These are phyloP conservation scores for Huiozyma sinensis DNA, from an alignment of 805 yeast species.

Conservation along the genomic window DNA sequence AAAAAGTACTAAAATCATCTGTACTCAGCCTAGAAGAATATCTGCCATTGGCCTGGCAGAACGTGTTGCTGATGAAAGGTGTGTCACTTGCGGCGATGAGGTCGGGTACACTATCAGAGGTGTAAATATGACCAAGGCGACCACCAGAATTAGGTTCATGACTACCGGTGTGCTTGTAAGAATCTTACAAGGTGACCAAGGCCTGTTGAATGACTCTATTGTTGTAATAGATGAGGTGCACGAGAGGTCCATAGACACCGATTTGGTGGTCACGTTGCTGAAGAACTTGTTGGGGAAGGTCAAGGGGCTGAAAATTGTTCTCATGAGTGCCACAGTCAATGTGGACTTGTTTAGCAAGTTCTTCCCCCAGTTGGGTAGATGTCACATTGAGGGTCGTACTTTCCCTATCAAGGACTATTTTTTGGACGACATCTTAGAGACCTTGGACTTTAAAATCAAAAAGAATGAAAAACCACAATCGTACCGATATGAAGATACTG, in stretches of 20 bases:
- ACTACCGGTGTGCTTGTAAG: conserved; percentile 89
- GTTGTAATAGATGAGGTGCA: conserved; percentile 93
- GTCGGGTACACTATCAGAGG: conserved; percentile 89
- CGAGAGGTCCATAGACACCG: conserved; percentile 87
- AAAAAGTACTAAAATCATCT: conserved; percentile 47
- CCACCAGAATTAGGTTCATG: conserved; percentile 73
- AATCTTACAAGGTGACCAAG: conserved; percentile 50
- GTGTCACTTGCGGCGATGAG: conserved; percentile 39
- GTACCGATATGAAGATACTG: conserved; percentile 15
- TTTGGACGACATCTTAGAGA: conserved; percentile 53
- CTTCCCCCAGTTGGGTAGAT: conserved; percentile 49
- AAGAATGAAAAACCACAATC: conserved; percentile 11
- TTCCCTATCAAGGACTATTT: conserved; percentile 77
- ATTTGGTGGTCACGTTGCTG: conserved; percentile 67
- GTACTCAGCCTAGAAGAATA: conserved; percentile 94
- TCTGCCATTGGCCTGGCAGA: conserved; percentile 93
- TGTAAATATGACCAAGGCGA: conserved; percentile 51
- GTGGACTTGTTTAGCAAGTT: conserved; percentile 54
- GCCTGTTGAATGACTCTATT: conserved; percentile 44
- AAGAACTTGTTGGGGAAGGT: conserved; percentile 42
- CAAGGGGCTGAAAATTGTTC: conserved; percentile 50
- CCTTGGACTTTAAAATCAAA: conserved; percentile 45
- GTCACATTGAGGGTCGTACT: conserved; percentile 87
- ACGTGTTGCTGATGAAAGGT: conserved; percentile 77
- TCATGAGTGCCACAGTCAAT: conserved; percentile 94